phyloP scores from a whole-genome alignment of 1,284 basidiomycete genomes.

The Flammula alnicola region DNA sequence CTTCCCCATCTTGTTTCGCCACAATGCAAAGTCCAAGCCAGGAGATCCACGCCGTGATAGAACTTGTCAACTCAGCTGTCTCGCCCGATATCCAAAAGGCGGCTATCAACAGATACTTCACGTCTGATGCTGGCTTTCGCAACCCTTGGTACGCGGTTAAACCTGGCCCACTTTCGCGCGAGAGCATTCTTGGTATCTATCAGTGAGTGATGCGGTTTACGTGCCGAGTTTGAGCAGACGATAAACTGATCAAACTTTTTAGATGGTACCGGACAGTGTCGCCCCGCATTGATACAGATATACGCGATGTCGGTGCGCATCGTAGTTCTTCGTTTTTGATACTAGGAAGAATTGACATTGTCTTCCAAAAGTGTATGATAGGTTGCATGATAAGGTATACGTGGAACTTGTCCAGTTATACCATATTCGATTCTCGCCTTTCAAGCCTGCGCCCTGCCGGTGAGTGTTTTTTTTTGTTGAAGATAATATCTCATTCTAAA shows the following conservation, averaged over 20 bases:
- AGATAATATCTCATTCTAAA: background rate
- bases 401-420: conserved; percentile 7
- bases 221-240: background rate
- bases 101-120: conserved; percentile 23
- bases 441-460: conserved; percentile 11
- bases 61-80: conserved; percentile 12
- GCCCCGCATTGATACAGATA: conserved; percentile 15
- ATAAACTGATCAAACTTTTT: background rate
- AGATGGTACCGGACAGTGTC: conserved; percentile 22
- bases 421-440: conserved; percentile 13
- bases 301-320: conserved; percentile 14
- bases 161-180: conserved; percentile 14
- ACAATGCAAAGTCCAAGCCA: conserved; percentile 20
- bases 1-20: background rate
- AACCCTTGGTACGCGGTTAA: conserved; percentile 20
- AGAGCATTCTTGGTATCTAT: conserved; percentile 20
- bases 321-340: background rate
- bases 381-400: conserved; percentile 5
- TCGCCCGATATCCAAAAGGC: conserved; percentile 23
- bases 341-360: background rate
- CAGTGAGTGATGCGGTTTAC: conserved; percentile 12
- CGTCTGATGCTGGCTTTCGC: conserved; percentile 19
- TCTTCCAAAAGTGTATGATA: conserved; percentile 9
- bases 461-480: conserved; percentile 1
- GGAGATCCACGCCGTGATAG: conserved; percentile 19